Base-by-base conservation (phyloP, 1,139 yeast genomes). In the Lodderomyces beijingensis region DNA sequence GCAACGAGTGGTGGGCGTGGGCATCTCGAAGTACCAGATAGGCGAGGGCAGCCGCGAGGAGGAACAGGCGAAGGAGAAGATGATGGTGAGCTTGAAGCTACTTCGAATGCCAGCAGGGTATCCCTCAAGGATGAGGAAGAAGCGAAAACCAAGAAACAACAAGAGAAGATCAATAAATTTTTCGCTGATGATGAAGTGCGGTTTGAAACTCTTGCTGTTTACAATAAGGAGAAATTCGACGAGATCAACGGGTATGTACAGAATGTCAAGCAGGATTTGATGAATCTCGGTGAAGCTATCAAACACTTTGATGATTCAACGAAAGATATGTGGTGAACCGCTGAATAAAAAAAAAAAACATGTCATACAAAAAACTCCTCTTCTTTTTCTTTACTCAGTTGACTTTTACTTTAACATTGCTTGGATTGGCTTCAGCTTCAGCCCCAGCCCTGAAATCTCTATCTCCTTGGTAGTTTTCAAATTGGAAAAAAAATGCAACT, bases 221-320 rank as follows among this genome's bases (percentile, higher is more conserved):
- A 54, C 42, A 49, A 56, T 25, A 61, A 55, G 36, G 62, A 55
- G 42, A 60, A 64, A 33, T 63, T 66, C 38, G 64, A 60, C 27
- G 72, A 64, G 33, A 49, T 66, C 44, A 59, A 61, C 36, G 46
- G 49, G 23, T 65, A 63, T 32, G 62, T 67, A 5, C 54, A 50
- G 19, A 67, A 65, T 9, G 62, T 68, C 11, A 57, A 56, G 35
- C 44, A 41, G 15, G 55, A 55, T 30, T 48, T 68, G 34, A 57
- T 50, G 14, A 52, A 40, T 9, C 68, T 68, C 25, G 64, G 67
- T 3, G 57, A 53, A 17, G 48, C 60, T n/a, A 65, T 68, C 71
- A 62, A 64, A 49, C 47, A 51, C 26, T 66, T 67, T 41, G 73
- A 66, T 36, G 63, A 57, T 27, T 54, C 61, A 3, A 57, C 65